Conservation (phyloP, 805 yeast genomes). For the Lipomyces kockii region DNA sequence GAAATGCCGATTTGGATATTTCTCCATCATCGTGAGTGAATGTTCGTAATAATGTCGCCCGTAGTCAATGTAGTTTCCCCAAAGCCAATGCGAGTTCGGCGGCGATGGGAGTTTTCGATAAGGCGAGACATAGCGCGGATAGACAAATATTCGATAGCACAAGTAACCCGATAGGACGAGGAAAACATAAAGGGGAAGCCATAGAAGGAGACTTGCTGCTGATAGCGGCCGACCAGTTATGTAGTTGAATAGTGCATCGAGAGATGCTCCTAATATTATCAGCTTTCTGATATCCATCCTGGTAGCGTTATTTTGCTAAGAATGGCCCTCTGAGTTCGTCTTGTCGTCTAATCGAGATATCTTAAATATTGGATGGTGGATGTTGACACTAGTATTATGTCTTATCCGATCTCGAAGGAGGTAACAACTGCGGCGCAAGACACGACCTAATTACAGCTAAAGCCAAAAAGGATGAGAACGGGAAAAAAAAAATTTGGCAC, state of each 20-base stretch:
- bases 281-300: neutral
- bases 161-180: neutral
- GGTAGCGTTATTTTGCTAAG: too few relatives aligned
- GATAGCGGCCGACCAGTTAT: neutral
- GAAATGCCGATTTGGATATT: conserved; percentile 19
- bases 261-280: neutral
- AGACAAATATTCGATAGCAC: conserved; percentile 16
- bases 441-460: too few relatives aligned
- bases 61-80: conserved; percentile 20
- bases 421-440: too few relatives aligned
- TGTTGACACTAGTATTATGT: too few relatives aligned
- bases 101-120: conserved; percentile 16
- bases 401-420: too few relatives aligned
- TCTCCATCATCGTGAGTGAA: conserved; percentile 4
- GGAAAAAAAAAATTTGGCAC: too few relatives aligned
- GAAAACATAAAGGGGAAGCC: neutral
- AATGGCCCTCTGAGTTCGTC: too few relatives aligned
- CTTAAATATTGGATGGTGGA: too few relatives aligned
- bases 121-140: conserved; percentile 25
- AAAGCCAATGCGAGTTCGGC: conserved; percentile 20
- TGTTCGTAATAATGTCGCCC: conserved; percentile 18
- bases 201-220: neutral
- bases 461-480: too few relatives aligned
- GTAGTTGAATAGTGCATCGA: neutral
- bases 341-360: too few relatives aligned